Evolutionary conservation across 495 filamentous ascomycete genomes (phyloP).

Genomic region (Talaromyces ruber): DNA sequence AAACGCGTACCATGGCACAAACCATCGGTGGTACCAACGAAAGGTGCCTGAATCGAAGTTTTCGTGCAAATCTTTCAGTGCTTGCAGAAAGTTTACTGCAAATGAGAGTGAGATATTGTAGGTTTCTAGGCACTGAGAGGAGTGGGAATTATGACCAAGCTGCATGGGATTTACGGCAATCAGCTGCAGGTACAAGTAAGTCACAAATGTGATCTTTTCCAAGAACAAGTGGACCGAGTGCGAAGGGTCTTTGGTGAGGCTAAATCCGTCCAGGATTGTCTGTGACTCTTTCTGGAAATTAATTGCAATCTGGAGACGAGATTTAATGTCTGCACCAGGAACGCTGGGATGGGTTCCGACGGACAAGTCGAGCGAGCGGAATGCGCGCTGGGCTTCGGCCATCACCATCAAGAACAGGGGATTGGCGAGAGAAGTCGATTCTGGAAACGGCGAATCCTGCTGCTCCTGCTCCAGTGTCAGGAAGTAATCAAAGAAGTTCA

Average conservation of each 20-base stretch:
- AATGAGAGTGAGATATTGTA: conserved; percentile 20
- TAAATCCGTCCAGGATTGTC: conserved; percentile 12
- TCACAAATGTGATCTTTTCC: conserved; percentile 12
- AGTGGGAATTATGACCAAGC: conserved; percentile 14
- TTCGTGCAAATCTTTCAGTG: conserved; percentile 11
- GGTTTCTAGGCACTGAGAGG: conserved; percentile 16
- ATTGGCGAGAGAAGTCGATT: background rate
- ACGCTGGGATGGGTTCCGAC: conserved; percentile 17
- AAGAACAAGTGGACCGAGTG: conserved; percentile 27
- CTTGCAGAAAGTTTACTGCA: conserved; percentile 22
- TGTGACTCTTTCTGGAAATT: conserved; percentile 22
- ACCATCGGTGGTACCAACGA: conserved; percentile 30
- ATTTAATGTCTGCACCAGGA: conserved; percentile 11
- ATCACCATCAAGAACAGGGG: conserved; percentile 19
- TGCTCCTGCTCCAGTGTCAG: background rate
- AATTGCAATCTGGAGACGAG: conserved; percentile 20
- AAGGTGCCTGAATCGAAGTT: conserved; percentile 19
- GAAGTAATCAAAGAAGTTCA: conserved; percentile 11
- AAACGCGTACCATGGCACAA: conserved; percentile 39
- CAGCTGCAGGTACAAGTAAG: conserved; percentile 23
- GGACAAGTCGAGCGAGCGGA: conserved; percentile 21
- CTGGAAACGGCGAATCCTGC: background rate
- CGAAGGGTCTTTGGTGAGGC: too few species aligned
- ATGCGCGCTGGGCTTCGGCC: conserved; percentile 17
- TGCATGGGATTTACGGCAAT: conserved; percentile 23